A percentile compares a stretch with the other conserved stretches of the same genome.
phyloP scores from a whole-genome alignment of 805 yeast species.

The Metschnikowia picachoensis region DNA sequence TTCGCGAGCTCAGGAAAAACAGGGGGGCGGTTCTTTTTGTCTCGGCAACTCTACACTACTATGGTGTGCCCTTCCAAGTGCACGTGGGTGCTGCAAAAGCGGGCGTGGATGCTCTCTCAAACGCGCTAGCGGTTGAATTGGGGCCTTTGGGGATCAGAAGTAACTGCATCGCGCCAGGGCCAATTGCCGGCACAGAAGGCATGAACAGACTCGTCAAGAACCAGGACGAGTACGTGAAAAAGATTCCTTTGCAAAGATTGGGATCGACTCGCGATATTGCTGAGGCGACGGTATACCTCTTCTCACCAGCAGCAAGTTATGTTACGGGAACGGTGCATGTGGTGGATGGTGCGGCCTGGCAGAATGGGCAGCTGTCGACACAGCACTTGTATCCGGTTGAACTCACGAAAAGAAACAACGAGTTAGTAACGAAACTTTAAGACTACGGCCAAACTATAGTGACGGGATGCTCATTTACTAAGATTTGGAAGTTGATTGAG shows the following conservation, averaged over 20 bases:
- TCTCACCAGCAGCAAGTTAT: conserved; percentile 26
- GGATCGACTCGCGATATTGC: conserved; percentile 28
- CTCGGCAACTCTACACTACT: conserved; percentile 42
- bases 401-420: conserved; percentile 17
- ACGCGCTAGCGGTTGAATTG: conserved; percentile 29
- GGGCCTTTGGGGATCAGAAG: conserved; percentile 29
- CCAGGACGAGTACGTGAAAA: conserved; percentile 7
- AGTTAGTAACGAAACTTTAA: conserved; percentile 14
- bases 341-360: conserved; percentile 30
- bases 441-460: not conserved
- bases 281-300: conserved; percentile 27
- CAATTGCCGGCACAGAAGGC: conserved; percentile 28
- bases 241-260: conserved; percentile 24
- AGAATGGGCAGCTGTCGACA: conserved; percentile 19
- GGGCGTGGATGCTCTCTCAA: conserved; percentile 28
- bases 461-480: too few relatives aligned
- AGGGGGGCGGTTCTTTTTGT: conserved; percentile 38
- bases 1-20: conserved; percentile 33
- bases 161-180: conserved; percentile 28
- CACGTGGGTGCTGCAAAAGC: conserved; percentile 32
- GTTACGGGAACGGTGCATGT: conserved; percentile 26
- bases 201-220: conserved; percentile 21
- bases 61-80: conserved; percentile 38
- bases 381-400: conserved; percentile 31
- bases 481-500: too few relatives aligned